Evolutionary conservation across 768 basidiomycete species (phyloP).

Genomic region (Leccinum obscurum): DNA sequence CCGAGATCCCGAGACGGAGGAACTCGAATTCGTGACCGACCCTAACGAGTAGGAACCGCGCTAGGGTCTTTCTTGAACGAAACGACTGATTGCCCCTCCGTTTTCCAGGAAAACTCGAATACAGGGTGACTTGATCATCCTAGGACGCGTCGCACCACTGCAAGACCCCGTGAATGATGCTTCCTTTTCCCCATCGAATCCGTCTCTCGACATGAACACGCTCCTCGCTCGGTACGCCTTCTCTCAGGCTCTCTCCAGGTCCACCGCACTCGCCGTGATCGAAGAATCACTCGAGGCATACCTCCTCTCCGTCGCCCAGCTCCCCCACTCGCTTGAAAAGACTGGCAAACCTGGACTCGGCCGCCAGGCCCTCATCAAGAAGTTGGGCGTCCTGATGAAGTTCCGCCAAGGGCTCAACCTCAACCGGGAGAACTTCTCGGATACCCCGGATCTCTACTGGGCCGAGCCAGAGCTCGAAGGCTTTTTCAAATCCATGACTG

Average conservation of each 20-base stretch:
- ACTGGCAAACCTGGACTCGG: conserved; percentile 85
- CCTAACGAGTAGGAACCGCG: conserved; percentile 66
- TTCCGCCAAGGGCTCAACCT: conserved; percentile 92
- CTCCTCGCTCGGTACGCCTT: conserved; percentile 87
- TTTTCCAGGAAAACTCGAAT: conserved; percentile 71
- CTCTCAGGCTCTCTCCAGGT: conserved; percentile 88
- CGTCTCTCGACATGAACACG: conserved; percentile 65
- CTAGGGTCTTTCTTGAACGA: neutral
- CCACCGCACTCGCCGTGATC: conserved; percentile 83
- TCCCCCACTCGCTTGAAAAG: conserved; percentile 73
- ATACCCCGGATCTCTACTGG: conserved; percentile 94
- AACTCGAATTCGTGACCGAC: conserved; percentile 91
- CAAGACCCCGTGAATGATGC: conserved; percentile 47
- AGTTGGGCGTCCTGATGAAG: conserved; percentile 87
- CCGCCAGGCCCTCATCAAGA: conserved; percentile 83
- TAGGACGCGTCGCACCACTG: conserved; percentile 68
- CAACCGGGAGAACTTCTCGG: conserved; percentile 84
- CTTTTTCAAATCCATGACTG: conserved; percentile 81
- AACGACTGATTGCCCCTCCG: conserved; percentile 8
- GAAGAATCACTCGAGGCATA: conserved; percentile 84
- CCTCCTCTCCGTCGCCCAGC: conserved; percentile 74
- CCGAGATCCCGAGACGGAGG: conserved; percentile 77
- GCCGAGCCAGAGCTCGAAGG: conserved; percentile 88
- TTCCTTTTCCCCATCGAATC: conserved; percentile 48
- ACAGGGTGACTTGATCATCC: conserved; percentile 89